Evolutionary conservation across 2,329 filamentous ascomycete genomes (phyloP).

Genomic region (Bimuria novae-zelandiae): DNA sequence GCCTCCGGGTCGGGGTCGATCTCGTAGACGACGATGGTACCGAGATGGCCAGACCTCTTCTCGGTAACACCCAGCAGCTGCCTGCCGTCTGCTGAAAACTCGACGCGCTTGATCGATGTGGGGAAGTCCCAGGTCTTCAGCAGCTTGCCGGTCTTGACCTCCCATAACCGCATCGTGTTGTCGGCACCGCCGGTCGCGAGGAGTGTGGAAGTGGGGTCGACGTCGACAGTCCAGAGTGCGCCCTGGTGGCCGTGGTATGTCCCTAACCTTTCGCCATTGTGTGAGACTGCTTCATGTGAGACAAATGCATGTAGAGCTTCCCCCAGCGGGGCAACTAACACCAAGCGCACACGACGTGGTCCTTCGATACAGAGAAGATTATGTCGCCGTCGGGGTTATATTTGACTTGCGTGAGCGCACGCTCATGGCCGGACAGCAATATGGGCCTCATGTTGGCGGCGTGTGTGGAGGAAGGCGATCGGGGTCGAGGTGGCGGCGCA

Average conservation of each 20-base stretch:
- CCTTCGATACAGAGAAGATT: conserved; percentile 93
- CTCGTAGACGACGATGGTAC: conserved; percentile 91
- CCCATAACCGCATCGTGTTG: conserved; percentile 97
- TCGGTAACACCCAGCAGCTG: conserved; percentile 93
- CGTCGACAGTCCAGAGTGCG: conserved; percentile 98
- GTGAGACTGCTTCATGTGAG: conserved; percentile 60
- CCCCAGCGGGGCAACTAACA: conserved; percentile 48
- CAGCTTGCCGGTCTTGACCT: conserved; percentile 87
- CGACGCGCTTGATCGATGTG: conserved; percentile 95
- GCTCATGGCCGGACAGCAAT: conserved; percentile 93
- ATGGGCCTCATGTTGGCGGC: conserved; percentile 81
- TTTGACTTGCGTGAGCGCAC: conserved; percentile 93
- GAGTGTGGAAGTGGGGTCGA: conserved; percentile 88
- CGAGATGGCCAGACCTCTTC: conserved; percentile 96
- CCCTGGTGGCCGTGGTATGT: conserved; percentile 95
- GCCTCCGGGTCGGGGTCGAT: conserved; percentile 82
- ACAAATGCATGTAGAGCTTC: not conserved
- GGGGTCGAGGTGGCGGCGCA: conserved; percentile 21
- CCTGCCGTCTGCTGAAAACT: conserved; percentile 93
- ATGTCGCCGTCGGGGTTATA: conserved; percentile 86
- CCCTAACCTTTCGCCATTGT: conserved; percentile 96
- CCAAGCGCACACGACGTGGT: conserved; percentile 97
- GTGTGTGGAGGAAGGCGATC: conserved; percentile 11
- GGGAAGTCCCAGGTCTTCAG: conserved; percentile 98
- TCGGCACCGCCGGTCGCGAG: conserved; percentile 95